A percentile compares a stretch with the other conserved stretches of the same genome.
phyloP scores from a whole-genome alignment of 768 basidiomycete genomes.

The Piloderma croceum region DNA sequence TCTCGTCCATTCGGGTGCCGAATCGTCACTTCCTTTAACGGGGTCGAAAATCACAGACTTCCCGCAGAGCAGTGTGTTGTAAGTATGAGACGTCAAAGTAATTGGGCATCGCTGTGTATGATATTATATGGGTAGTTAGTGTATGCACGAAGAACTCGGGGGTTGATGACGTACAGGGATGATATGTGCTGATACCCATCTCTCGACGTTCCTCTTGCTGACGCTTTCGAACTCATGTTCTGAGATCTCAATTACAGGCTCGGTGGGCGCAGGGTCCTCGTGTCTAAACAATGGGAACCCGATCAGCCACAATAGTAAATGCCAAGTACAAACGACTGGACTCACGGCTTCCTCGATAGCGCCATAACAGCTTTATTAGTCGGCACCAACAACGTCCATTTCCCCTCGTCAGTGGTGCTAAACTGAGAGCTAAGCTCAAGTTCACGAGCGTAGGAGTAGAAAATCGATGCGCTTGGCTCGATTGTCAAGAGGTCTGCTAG shows the following conservation, averaged over 20 bases:
- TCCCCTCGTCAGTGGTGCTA: slow-evolving; percentile 18
- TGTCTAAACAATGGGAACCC: slow-evolving; percentile 40
- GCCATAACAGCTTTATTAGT: slow-evolving; percentile 88
- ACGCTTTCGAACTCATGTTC: slow-evolving; percentile 60
- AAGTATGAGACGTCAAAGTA: slow-evolving; percentile 40
- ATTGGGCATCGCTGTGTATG: slow-evolving; percentile 24
- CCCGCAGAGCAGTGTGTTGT: slow-evolving; percentile 54
- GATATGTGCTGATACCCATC: slow-evolving; percentile 80
- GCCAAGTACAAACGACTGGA: slow-evolving; percentile 10
- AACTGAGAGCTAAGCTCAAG: slow-evolving; percentile 54
- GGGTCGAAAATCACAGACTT: slow-evolving; percentile 53
- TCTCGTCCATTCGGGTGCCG: slow-evolving; percentile 48
- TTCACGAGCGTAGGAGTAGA: slow-evolving; percentile 79
- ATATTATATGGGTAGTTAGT: neutral
- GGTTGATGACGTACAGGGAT: slow-evolving; percentile 57
- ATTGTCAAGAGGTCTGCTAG: slow-evolving; percentile 77
- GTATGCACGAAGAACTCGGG: neutral
- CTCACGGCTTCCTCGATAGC: slow-evolving; percentile 76
- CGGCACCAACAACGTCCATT: slow-evolving; percentile 67
- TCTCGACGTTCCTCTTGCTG: slow-evolving; percentile 63
- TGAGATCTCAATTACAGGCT: slow-evolving; percentile 49
- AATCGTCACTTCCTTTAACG: slow-evolving; percentile 27
- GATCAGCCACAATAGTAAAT: neutral
- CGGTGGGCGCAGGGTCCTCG: slow-evolving; percentile 40
- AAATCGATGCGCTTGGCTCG: slow-evolving; percentile 70